Evolutionary conservation across 805 yeast species (phyloP).

Genomic region (Cyberlindnera japonica): DNA sequence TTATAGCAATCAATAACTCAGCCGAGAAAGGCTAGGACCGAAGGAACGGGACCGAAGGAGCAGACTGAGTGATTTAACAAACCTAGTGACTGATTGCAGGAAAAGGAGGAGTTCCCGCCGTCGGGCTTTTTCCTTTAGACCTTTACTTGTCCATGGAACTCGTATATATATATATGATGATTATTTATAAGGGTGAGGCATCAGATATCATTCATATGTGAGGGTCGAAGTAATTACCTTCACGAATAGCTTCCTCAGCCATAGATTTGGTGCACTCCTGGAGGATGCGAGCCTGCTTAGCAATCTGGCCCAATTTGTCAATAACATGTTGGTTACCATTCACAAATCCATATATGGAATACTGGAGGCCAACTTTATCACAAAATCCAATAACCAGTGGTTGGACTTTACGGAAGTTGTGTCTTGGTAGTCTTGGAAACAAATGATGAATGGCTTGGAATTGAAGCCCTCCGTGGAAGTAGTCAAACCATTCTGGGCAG

Average conservation of each 20-base stretch:
- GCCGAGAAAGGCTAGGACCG: too few species aligned
- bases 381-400: constrained; percentile 71
- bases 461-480: constrained; percentile 87
- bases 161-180: too few species aligned
- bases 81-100: neutral
- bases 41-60: too few species aligned
- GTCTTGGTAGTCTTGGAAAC: constrained; percentile 86
- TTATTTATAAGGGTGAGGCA: too few species aligned
- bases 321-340: constrained; percentile 74
- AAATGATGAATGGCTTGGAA: constrained; percentile 89
- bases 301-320: constrained; percentile 65
- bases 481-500: constrained; percentile 91
- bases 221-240: constrained; percentile 22
- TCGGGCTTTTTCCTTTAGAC: too few species aligned
- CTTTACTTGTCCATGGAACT: too few species aligned
- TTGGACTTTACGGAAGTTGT: constrained; percentile 76
- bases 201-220: constrained; percentile 1
- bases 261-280: constrained; percentile 67
- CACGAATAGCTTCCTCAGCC: constrained; percentile 44
- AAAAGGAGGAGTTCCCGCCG: too few species aligned
- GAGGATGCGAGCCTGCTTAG: constrained; percentile 73
- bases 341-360: constrained; percentile 80
- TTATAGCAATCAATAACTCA: too few species aligned
- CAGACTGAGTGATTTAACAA: too few species aligned
- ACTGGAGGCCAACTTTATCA: constrained; percentile 67